Percentiles rank a stretch among this genome's conserved stretches.
phyloP scores from a whole-genome alignment of 169 alveolate species.

The Babesia gibsoni region DNA sequence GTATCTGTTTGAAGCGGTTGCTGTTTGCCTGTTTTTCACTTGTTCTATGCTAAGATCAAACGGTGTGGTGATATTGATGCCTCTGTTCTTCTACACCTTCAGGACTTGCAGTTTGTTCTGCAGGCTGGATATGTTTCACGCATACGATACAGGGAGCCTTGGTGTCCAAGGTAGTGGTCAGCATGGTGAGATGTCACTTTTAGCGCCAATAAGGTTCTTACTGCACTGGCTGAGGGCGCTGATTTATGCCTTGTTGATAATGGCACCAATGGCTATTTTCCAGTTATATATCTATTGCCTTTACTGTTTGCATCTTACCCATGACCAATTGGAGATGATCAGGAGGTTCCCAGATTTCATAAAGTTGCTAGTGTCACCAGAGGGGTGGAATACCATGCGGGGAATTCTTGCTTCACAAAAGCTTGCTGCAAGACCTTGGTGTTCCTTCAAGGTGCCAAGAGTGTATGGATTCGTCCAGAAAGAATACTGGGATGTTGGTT shows the following conservation, averaged over 20 bases:
- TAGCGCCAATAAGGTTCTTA: not conserved
- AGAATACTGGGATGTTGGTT: conserved; percentile 68
- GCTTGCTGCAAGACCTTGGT: conserved; percentile 65
- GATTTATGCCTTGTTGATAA: conserved; percentile 57
- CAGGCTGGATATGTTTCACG: conserved; percentile 6
- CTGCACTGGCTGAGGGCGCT: conserved; percentile 65
- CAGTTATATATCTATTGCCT: conserved; percentile 66
- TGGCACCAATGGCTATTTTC: conserved; percentile 61
- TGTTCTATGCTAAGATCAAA: conserved; percentile 63
- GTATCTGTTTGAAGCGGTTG: conserved; percentile 4
- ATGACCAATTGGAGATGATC: conserved; percentile 35
- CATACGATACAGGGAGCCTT: not conserved
- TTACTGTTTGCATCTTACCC: conserved; percentile 41
- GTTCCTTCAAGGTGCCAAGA: conserved; percentile 51
- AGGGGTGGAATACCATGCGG: not conserved
- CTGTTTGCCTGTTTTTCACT: conserved; percentile 31
- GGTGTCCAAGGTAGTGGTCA: not conserved
- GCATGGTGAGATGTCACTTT: not conserved
- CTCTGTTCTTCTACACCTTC: conserved; percentile 66
- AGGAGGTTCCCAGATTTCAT: conserved; percentile 40
- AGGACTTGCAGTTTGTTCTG: conserved; percentile 47
- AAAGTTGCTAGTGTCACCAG: conserved; percentile 7
- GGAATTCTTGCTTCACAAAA: not conserved
- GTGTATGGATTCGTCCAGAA: conserved; percentile 66
- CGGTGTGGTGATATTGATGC: conserved; percentile 66